Evolutionary conservation across 768 basidiomycete genomes (phyloP).

Genomic region (Hypsizygus marmoreus): DNA sequence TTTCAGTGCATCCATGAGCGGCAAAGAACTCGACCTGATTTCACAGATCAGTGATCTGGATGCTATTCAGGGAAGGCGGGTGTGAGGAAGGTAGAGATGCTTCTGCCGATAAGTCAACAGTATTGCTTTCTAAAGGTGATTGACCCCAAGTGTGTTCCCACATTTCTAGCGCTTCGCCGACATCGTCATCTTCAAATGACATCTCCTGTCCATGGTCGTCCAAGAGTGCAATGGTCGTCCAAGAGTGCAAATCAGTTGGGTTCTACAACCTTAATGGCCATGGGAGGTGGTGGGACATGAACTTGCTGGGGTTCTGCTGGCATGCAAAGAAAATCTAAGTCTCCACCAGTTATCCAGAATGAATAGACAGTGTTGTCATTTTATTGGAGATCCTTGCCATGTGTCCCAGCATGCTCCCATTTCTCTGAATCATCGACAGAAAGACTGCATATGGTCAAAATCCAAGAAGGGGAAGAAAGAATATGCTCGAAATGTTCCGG

Average conservation of each 20-base stretch:
- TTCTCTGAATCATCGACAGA: constrained; percentile 15
- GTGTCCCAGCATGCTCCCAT: constrained; percentile 39
- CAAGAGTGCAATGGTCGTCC: not conserved
- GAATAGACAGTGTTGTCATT: constrained; percentile 41
- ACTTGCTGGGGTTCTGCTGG: not conserved
- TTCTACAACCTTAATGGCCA: too few relatives aligned
- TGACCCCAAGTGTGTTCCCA: constrained; percentile 7
- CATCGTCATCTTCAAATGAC: constrained; percentile 8
- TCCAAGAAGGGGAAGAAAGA: constrained; percentile 48
- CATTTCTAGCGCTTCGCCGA: not conserved
- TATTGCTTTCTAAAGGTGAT: not conserved
- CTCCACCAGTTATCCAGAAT: constrained; percentile 51
- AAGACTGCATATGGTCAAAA: constrained; percentile 23
- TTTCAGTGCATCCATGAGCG: constrained; percentile 30
- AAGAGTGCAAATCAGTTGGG: constrained; percentile 4
- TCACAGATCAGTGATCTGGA: constrained; percentile 8
- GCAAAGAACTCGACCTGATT: constrained; percentile 35
- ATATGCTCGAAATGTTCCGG: constrained; percentile 51
- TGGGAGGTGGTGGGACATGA: not conserved
- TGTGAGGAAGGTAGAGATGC: not conserved
- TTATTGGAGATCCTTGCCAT: constrained; percentile 11
- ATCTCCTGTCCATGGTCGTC: not conserved
- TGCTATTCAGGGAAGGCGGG: constrained; percentile 2
- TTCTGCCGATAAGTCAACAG: not conserved
- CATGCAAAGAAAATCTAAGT: constrained; percentile 47